These are phyloP conservation scores for Tylopilus sp. DNA, from an alignment of 768 basidiomycete species.

Conservation along the genomic window DNA sequence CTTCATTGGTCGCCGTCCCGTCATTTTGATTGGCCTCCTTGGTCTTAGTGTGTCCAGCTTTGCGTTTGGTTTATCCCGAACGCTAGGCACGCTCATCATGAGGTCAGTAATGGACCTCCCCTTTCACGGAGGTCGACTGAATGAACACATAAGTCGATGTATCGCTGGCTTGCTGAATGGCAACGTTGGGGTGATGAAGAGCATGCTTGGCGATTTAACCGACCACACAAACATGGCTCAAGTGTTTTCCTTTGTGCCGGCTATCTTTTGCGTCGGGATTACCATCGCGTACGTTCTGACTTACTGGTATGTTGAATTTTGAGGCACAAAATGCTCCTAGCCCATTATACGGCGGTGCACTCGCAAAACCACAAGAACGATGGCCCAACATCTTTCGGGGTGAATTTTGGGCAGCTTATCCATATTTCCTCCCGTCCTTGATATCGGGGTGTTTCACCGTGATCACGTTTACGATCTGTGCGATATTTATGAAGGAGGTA, in stretches of 20 bases:
- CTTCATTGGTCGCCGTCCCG: conserved; percentile 56
- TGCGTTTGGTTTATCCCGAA: conserved; percentile 59
- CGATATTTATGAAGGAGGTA: conserved; percentile 19
- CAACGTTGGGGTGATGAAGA: conserved; percentile 39
- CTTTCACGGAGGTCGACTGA: conserved; percentile 3
- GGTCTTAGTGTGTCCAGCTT: conserved; percentile 53
- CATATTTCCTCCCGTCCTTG: conserved; percentile 38
- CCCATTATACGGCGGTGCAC: conserved; percentile 55
- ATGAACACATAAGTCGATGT: conserved; percentile 26
- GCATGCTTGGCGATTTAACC: not conserved
- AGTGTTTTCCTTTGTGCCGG: not conserved
- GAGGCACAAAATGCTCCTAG: conserved; percentile 26
- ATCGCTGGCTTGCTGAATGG: conserved; percentile 37
- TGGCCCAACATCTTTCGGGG: conserved; percentile 48
- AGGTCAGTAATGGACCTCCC: conserved; percentile 35
- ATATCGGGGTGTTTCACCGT: conserved; percentile 17
- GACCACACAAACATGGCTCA: not conserved
- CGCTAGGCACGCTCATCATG: conserved; percentile 51
- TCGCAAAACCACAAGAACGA: conserved; percentile 52
- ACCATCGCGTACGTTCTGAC: not conserved
- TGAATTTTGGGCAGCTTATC: conserved; percentile 34
- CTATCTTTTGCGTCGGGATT: not conserved
- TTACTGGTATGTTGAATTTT: not conserved
- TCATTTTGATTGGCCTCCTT: conserved; percentile 52
- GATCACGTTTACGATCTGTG: conserved; percentile 10